Conservation (phyloP, 179 eudicot genomes). For the Corrigiola litoralis region DNA sequence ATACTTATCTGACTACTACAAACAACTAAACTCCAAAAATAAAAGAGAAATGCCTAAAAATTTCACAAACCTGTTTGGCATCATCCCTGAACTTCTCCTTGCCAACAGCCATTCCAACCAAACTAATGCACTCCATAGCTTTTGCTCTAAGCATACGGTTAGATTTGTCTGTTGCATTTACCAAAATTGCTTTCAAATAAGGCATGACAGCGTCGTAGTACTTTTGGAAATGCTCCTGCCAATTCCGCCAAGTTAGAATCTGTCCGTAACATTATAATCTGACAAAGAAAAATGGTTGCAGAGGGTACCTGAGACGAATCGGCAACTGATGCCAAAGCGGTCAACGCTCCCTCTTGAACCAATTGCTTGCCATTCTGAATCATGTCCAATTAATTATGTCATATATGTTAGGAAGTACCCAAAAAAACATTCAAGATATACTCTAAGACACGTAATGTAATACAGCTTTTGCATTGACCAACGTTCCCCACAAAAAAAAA, state of each 20-base stretch:
- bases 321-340: constrained; percentile 98
- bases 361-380: constrained; percentile 92
- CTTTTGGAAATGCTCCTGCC: constrained; percentile 89
- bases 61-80: constrained; percentile 71
- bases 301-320: constrained; percentile 91
- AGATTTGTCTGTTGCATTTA: constrained; percentile 90
- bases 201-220: constrained; percentile 99
- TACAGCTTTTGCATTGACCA: background rate
- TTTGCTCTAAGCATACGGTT: constrained; percentile 99
- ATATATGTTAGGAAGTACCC: background rate
- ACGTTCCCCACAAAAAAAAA: too few relatives aligned
- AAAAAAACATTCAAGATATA: background rate
- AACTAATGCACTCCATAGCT: constrained; percentile 98
- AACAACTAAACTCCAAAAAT: background rate
- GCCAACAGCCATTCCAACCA: constrained; percentile 99
- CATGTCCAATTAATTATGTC: background rate
- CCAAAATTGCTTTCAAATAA: constrained; percentile 80
- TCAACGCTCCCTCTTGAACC: constrained; percentile 99
- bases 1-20: background rate
- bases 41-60: background rate
- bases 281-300: background rate
- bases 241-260: background rate
- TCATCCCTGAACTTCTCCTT: constrained; percentile 97
- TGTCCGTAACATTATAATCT: background rate
- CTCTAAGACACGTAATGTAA: background rate